Evolutionary conservation across 495 filamentous ascomycete genomes (phyloP).

Genomic region (Pseudomonodictys pantanalensis): DNA sequence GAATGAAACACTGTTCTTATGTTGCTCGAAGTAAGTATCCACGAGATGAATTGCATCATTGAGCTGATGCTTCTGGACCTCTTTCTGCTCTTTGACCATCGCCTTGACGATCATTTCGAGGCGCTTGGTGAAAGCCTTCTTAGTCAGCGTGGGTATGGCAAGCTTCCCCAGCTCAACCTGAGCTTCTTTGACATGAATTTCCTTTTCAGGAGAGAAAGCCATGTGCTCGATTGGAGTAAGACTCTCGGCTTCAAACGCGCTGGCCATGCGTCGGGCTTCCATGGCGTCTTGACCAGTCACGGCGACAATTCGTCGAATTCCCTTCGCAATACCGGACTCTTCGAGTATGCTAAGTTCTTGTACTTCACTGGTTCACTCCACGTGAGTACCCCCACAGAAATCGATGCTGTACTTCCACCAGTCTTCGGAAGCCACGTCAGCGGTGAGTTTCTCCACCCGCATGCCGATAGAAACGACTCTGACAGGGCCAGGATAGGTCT

Average conservation of each 20-base stretch:
- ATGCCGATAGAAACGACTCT: conserved; percentile 95
- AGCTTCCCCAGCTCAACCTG: conserved; percentile 77
- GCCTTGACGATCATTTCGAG: conserved; percentile 76
- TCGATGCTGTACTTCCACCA: conserved; percentile 88
- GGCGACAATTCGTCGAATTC: conserved; percentile 94
- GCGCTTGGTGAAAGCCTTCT: conserved; percentile 70
- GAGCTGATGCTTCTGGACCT: conserved; percentile 82
- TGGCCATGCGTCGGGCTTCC: conserved; percentile 73
- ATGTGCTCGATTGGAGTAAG: conserved; percentile 66
- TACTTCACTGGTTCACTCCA: conserved; percentile 85
- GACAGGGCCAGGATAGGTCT: conserved; percentile 95
- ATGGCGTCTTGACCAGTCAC: conserved; percentile 87
- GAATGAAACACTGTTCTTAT: no score
- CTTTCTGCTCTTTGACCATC: conserved; percentile 87
- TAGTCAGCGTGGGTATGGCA: conserved; percentile 76
- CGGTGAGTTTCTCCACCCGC: conserved; percentile 77
- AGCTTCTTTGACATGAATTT: conserved; percentile 71
- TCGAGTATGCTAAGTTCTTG: conserved; percentile 91
- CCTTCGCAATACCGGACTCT: conserved; percentile 94
- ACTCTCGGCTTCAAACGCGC: conserved; percentile 65
- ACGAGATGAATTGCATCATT: conserved; percentile 82
- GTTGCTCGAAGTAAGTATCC: conserved; percentile 64
- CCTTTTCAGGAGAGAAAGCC: conserved; percentile 68
- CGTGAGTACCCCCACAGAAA: conserved; percentile 97
- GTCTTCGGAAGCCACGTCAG: conserved; percentile 70